Evolutionary conservation across 768 basidiomycete species (phyloP).

Genomic region (Podaxis sp.): DNA sequence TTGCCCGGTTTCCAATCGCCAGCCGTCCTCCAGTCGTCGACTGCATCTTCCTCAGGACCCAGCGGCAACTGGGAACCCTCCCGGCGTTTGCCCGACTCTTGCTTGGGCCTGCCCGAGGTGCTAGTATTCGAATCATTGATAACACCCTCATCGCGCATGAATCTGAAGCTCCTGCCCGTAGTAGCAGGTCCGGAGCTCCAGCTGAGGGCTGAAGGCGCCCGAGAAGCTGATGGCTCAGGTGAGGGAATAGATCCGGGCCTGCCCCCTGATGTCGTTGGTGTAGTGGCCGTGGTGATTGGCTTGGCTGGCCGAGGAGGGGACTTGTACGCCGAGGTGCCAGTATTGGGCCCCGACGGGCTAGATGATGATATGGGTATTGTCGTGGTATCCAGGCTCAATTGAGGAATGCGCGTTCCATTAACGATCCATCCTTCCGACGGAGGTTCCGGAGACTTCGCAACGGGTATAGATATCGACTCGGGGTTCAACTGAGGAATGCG

Average conservation of each 20-base stretch:
- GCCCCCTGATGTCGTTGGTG: not conserved
- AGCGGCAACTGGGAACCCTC: not conserved
- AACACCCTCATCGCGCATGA: not conserved
- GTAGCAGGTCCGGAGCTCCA: not conserved
- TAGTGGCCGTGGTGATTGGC: not conserved
- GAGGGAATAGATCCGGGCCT: not conserved
- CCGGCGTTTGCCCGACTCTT: not conserved
- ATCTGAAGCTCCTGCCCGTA: not conserved
- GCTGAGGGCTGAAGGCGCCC: not conserved
- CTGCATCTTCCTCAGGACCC: not conserved
- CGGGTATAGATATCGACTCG: no score
- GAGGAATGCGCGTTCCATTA: not conserved
- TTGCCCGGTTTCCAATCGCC: not conserved
- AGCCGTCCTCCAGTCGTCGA: slow-evolving; percentile 2
- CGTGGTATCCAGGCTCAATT: not conserved
- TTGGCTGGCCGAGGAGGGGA: not conserved
- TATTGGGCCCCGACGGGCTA: not conserved
- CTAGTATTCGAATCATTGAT: not conserved
- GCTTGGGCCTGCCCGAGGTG: not conserved
- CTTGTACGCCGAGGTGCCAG: not conserved
- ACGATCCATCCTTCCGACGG: not conserved
- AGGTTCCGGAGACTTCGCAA: no score
- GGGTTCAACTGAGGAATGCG: not conserved
- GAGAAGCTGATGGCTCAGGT: not conserved
- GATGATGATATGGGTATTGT: not conserved